Evolutionary conservation across 345 rosid genomes (phyloP), one percentile per base, ranked within the genome.

Genomic region (Orychophragmus violaceus): DNA sequence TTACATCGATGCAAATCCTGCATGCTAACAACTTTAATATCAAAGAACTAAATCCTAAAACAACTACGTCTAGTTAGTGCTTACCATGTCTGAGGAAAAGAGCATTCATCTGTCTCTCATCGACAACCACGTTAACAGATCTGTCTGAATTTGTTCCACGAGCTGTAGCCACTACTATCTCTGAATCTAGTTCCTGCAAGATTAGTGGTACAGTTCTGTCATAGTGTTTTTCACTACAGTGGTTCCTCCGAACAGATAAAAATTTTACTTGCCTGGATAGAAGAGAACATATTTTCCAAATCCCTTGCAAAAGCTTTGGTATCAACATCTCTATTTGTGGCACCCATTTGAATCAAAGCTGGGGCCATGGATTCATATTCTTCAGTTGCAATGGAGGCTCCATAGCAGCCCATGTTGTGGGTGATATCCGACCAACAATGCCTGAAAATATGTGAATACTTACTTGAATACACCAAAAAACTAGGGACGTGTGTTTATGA

Each of bases 31-130:
- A 48, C 59, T n/a, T 39, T 7, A 7, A 49, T 66, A 14, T 44
- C 46, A 57, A 48, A 30, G n/a, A n/a, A n/a, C n/a, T 9, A 25
- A 12, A 51, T 36, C 48, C 25, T 2, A 22, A 14, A 68, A 7
- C 10, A 36, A 4, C 33, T 39, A 53, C 13, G 28, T 16, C 54
- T 17, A 45, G 3, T 16, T 44, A 32, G 63, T 17, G 64, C 64
- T 83, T 82, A 93, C 98, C 84, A 87, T 86, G 73, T 89, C 93
- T n/a, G 4, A 93, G 88, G 70, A 93, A 93, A 76, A 87, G 93
- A 24, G 97, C 91, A 79, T 93, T 93, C 97, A 92, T 87, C 84
- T 87, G 98, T 70, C 93, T 86, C 74, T 89, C 95, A 69, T 93
- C 98, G 58, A 89, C 85, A 24, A 89, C 44, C 58, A 89, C 48